phyloP scores from a whole-genome alignment of 129 eudicot genomes.

The Artemisia argyi region DNA sequence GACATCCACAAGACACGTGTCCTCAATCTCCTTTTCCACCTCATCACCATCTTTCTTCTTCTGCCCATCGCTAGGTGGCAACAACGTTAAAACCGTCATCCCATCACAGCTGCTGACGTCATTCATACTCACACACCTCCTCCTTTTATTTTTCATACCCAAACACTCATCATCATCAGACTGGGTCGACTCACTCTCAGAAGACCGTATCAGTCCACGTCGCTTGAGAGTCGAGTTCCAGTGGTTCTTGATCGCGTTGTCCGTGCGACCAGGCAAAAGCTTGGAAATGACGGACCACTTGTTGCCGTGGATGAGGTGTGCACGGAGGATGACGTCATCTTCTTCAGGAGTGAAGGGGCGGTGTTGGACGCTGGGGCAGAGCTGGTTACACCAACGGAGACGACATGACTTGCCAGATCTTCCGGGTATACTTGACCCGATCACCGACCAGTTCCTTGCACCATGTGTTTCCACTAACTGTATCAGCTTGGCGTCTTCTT shows the following conservation, averaged over 20 bases:
- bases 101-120: no score
- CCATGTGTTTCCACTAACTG: conserved; percentile 71
- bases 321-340: conserved; percentile 52
- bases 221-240: conserved; percentile 67
- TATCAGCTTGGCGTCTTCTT: conserved; percentile 54
- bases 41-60: no score
- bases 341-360: conserved; percentile 63
- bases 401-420: conserved; percentile 83
- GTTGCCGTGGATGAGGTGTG: conserved; percentile 59
- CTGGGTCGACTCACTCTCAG: conserved; percentile 32
- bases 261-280: conserved; percentile 68
- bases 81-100: no score
- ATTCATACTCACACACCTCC: no score
- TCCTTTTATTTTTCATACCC: no score
- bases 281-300: conserved; percentile 69
- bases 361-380: conserved; percentile 70
- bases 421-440: conserved; percentile 56
- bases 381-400: conserved; percentile 79
- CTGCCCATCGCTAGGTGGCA: no score
- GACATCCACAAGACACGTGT: no score
- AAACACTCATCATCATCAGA: conserved; percentile 18
- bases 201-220: conserved; percentile 9
- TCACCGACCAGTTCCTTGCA: conserved; percentile 65
- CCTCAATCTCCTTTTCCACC: no score
- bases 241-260: conserved; percentile 74